phyloP scores from a whole-genome alignment of 2,329 filamentous ascomycete genomes.

The Seiridium cupressi region DNA sequence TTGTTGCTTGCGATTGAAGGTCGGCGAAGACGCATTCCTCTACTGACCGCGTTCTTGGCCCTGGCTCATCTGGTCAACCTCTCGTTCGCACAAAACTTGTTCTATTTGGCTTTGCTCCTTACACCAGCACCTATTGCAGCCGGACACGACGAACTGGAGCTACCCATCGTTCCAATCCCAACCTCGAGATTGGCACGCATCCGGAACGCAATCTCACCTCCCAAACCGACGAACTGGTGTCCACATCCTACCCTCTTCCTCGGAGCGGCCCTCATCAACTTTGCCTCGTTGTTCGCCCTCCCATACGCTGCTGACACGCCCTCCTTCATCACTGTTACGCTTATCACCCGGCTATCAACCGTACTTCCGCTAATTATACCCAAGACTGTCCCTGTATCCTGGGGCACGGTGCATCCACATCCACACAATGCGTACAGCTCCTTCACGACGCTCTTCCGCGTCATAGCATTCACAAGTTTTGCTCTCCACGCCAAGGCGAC shows the following conservation, averaged over 20 bases:
- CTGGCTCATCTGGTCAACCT: constrained; percentile 60
- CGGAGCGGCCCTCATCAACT: constrained; percentile 31
- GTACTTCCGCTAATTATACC: constrained; percentile 45
- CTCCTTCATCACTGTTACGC: constrained; percentile 32
- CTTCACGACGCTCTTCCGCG: constrained; percentile 45
- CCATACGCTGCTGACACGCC: constrained; percentile 39
- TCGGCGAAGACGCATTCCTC: constrained; percentile 52
- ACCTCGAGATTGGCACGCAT: constrained; percentile 27
- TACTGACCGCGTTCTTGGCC: constrained; percentile 54
- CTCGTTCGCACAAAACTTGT: constrained; percentile 62
- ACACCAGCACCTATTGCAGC: constrained; percentile 47
- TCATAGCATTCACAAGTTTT: constrained; percentile 41
- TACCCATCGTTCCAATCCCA: constrained; percentile 25
- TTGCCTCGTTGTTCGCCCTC: constrained; percentile 32
- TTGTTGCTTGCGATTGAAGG: constrained; percentile 59
- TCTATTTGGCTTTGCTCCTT: constrained; percentile 57
- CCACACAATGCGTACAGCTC: constrained; percentile 36
- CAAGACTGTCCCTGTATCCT: constrained; percentile 44
- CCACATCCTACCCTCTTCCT: constrained; percentile 36
- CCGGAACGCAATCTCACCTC: constrained; percentile 26
- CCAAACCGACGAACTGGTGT: constrained; percentile 43
- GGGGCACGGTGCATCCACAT: constrained; percentile 43
- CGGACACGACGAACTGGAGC: constrained; percentile 20
- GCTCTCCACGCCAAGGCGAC: constrained; percentile 45
- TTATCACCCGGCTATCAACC: constrained; percentile 35